Conservation (phyloP, 805 yeast species). For the Debaryomyces prosopidis region DNA sequence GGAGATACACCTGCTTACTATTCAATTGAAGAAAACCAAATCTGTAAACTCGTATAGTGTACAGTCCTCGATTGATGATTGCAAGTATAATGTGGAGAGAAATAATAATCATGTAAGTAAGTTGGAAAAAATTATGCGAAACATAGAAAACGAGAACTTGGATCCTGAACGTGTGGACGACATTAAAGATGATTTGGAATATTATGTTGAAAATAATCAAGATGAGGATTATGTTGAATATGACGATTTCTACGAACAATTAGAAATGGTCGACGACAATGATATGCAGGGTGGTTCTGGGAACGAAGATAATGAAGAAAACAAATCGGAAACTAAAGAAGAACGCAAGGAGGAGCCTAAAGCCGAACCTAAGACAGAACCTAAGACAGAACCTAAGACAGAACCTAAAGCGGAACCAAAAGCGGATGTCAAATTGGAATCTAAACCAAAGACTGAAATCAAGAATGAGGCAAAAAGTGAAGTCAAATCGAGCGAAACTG, state of each 20-base stretch:
- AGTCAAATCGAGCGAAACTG: neutral
- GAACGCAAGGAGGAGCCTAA: neutral
- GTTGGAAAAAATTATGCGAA: slow-evolving; percentile 74
- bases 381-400: neutral
- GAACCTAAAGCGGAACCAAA: neutral
- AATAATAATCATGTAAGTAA: slow-evolving; percentile 77
- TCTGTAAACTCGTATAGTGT: slow-evolving; percentile 45
- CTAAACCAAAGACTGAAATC: neutral
- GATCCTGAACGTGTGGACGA: slow-evolving; percentile 75
- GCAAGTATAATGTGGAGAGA: slow-evolving; percentile 64
- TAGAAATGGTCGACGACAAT: slow-evolving; percentile 61
- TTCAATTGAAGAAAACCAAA: slow-evolving; percentile 47
- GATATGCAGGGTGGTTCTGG: slow-evolving; percentile 21
- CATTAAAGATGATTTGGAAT: slow-evolving; percentile 85
- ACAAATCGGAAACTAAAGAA: neutral
- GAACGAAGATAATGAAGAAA: slow-evolving; percentile 10
- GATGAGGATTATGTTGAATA: slow-evolving; percentile 93
- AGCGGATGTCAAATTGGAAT: neutral
- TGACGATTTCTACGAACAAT: slow-evolving; percentile 86
- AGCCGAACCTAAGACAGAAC: neutral
- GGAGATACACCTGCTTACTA: slow-evolving; percentile 43
- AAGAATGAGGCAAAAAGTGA: slow-evolving; percentile 3
- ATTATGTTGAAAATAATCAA: slow-evolving; percentile 90
- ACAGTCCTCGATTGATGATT: slow-evolving; percentile 60
- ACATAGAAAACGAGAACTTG: slow-evolving; percentile 76